Evolutionary conservation across 805 yeast genomes (phyloP).

Genomic region (Zygoascus tannicola): DNA sequence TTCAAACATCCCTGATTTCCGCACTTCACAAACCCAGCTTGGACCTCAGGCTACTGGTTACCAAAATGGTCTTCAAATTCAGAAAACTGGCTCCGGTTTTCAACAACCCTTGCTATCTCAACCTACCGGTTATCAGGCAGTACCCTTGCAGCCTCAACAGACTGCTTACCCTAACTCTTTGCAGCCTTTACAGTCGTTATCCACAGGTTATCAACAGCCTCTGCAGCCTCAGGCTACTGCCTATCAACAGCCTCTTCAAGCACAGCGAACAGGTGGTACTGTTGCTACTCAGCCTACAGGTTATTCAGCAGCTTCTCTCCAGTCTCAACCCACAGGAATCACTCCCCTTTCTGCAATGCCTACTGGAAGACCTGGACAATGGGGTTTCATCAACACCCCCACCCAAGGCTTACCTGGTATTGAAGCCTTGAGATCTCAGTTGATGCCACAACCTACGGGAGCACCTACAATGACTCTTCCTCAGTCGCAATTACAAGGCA

Average conservation of each 20-base stretch:
- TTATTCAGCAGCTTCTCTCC: slow-evolving; percentile 19
- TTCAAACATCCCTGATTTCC: slow-evolving; percentile 22
- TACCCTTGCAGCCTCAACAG: slow-evolving; percentile 17
- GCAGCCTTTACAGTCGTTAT: too few species aligned
- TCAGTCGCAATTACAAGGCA: slow-evolving; percentile 23
- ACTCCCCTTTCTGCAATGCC: slow-evolving; percentile 33
- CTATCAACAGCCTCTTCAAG: slow-evolving; percentile 5
- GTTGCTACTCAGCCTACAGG: slow-evolving; percentile 20
- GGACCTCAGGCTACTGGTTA: slow-evolving; percentile 1
- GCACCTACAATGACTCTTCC: slow-evolving; percentile 12
- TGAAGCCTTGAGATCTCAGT: slow-evolving; percentile 55
- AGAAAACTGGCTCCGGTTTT: slow-evolving; percentile 11
- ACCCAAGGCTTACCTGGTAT: slow-evolving; percentile 65
- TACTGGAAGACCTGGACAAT: slow-evolving; percentile 65
- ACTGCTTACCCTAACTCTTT: slow-evolving; percentile 9
- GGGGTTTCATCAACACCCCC: slow-evolving; percentile 68
- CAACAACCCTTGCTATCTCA: slow-evolving; percentile 3
- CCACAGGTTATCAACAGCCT: slow-evolving; percentile 26
- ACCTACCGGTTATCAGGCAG: slow-evolving; percentile 16
- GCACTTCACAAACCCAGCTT: background rate
- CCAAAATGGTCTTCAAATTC: slow-evolving; percentile 6
- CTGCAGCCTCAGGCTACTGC: slow-evolving; percentile 1
- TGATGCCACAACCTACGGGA: slow-evolving; percentile 43
- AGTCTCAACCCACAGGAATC: slow-evolving; percentile 26
- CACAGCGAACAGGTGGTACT: slow-evolving; percentile 13